phyloP scores from a whole-genome alignment of 148 eudicot genomes.

The Beta vulgaris region DNA sequence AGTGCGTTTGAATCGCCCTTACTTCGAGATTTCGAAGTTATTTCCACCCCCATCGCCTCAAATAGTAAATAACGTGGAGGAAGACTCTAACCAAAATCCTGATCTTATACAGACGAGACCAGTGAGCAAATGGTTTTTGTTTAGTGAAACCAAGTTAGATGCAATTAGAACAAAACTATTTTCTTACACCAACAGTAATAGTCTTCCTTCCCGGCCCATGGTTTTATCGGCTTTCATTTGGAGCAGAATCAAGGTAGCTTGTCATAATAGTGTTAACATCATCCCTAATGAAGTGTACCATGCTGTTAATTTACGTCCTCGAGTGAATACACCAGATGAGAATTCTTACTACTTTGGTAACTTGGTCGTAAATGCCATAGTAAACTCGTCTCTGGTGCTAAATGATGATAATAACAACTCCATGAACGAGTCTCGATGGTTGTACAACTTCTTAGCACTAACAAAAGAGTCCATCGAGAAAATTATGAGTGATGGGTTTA shows the following conservation, averaged over 20 bases:
- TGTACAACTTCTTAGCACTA: not conserved
- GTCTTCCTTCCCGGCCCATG: constrained; percentile 2
- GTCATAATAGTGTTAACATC: not conserved
- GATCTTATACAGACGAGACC: not conserved
- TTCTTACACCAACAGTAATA: not conserved
- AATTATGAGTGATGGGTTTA: not conserved
- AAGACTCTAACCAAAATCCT: not conserved
- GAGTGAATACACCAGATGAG: constrained; percentile 7
- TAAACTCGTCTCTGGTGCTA: not conserved
- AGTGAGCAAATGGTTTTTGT: constrained; percentile 25
- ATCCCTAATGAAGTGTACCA: constrained; percentile 12
- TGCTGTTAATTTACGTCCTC: constrained; percentile 28
- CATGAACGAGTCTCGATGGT: not conserved
- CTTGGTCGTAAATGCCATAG: constrained; percentile 6
- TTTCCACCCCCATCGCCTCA: constrained; percentile 26
- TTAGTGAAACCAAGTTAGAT: constrained; percentile 11
- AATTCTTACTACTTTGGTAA: constrained; percentile 32
- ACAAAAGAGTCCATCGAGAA: not conserved
- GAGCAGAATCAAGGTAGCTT: constrained; percentile 19
- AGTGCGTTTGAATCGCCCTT: not conserved
- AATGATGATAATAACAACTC: not conserved
- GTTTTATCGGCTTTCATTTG: constrained; percentile 36
- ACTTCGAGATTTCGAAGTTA: not conserved
- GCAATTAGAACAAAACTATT: constrained; percentile 9
- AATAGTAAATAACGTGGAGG: not conserved